These are phyloP conservation scores for Croton setiger DNA, from an alignment of 441 rosid species.

Conservation along the genomic window DNA sequence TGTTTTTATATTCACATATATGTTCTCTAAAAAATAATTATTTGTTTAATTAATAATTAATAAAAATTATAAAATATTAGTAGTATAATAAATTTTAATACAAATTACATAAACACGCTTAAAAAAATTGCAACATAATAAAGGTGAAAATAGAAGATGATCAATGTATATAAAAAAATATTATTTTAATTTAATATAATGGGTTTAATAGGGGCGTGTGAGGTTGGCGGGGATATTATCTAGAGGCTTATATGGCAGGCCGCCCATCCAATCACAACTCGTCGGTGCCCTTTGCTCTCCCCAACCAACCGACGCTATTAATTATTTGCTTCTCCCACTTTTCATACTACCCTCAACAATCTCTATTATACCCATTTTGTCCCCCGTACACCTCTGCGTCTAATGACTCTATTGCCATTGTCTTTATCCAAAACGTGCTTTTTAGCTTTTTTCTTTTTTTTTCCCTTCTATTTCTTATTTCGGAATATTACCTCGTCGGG, in stretches of 20 bases:
- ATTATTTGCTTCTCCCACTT: conserved; percentile 10
- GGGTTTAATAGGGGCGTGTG: too few relatives aligned
- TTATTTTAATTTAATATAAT: too few relatives aligned
- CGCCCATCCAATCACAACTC: conserved; percentile 46
- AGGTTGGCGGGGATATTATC: conserved; percentile 32
- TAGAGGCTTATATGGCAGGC: conserved; percentile 28
- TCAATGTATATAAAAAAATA: too few relatives aligned
- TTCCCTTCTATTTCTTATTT: neutral
- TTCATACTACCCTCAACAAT: conserved; percentile 9
- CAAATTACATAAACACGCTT: too few relatives aligned
- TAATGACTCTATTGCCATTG: conserved; percentile 20
- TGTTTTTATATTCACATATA: too few relatives aligned
- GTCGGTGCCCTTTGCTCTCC: conserved; percentile 44
- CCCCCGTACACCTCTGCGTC: neutral
- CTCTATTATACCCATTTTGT: conserved; percentile 20
- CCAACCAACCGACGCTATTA: conserved; percentile 33
- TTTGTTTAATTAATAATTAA: too few relatives aligned
- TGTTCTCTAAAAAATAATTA: too few relatives aligned
- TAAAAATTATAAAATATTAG: too few relatives aligned
- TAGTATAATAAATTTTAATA: too few relatives aligned
- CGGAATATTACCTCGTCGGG: neutral
- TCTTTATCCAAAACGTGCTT: neutral
- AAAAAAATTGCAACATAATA: too few relatives aligned
- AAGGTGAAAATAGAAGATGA: too few relatives aligned
- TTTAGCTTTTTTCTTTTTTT: neutral